Evolutionary conservation across 768 basidiomycete species (phyloP).

Genomic region (Pleurotus djamor): DNA sequence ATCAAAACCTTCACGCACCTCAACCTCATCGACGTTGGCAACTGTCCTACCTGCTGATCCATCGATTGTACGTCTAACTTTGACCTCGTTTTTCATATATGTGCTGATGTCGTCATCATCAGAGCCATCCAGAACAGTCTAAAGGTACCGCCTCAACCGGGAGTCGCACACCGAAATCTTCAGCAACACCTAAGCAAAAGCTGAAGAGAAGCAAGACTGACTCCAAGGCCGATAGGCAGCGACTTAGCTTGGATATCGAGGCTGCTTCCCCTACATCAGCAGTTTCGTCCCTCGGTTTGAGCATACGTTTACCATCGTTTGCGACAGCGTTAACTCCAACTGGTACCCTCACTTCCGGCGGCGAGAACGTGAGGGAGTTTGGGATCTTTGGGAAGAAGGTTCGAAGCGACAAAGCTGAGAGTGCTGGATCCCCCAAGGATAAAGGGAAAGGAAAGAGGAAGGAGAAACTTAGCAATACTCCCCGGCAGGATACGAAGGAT

Average conservation of each 20-base stretch:
- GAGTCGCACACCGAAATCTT: slow-evolving; percentile 3
- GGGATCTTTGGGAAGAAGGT: neutral
- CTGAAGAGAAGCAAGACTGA: neutral
- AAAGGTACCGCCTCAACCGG: neutral
- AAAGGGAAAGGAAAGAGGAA: slow-evolving; percentile 14
- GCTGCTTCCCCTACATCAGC: neutral
- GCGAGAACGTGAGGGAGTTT: slow-evolving; percentile 2
- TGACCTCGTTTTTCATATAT: neutral
- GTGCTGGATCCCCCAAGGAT: slow-evolving; percentile 1
- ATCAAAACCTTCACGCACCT: slow-evolving; percentile 15
- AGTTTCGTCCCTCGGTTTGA: neutral
- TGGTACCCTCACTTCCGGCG: neutral
- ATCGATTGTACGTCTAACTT: neutral
- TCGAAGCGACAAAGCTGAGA: neutral
- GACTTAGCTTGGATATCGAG: neutral
- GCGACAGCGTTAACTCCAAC: neutral
- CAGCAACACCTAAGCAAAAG: neutral
- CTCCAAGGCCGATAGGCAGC: neutral
- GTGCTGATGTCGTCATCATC: neutral
- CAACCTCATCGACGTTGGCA: slow-evolving; percentile 8
- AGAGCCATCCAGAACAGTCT: neutral
- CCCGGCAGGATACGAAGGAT: slow-evolving; percentile 15
- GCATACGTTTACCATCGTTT: slow-evolving; percentile 5
- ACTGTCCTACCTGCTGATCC: neutral
- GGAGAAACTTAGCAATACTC: slow-evolving; percentile 14